Evolutionary conservation across 352 stramenopile genomes (phyloP), one percentile per base, ranked within the genome.

Genomic region (Nothophytophthora sp.): DNA sequence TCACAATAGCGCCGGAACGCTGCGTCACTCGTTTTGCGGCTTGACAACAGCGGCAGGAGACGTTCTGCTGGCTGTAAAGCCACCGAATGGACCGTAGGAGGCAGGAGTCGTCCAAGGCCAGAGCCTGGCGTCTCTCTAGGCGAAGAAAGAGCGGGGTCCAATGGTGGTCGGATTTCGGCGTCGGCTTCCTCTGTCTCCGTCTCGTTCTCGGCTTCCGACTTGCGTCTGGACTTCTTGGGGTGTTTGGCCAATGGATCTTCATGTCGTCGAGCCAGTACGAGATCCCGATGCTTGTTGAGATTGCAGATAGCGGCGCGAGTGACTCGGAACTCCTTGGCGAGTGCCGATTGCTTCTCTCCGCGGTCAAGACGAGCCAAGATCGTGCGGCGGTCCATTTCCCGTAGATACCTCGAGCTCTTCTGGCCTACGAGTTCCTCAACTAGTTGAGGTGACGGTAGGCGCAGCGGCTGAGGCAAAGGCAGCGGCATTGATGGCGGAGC

Each of bases 271-370:
- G 73, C 64, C 7, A 81, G 25, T 0, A 86, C 60, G 1, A 62
- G 46, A 6, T 69, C 51, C 15, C 67, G 70, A 15, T 84, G 66
- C 27, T 84, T 80, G 48, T 69, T 81, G 11, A 88, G 35, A 30
- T 88, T 84, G 47, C 63, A 86, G 39, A 88, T 84, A 6, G 76
- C 69, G 9, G 74, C 63, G 6, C 76, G 74, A 27, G 69, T 88
- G 29, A 83, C 76, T 15, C 60, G 60, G 44, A 74, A 86, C 22
- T 87, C 76, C 42, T 85, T 83, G 32, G 76, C 76, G 13, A 85
- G 61, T 20, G 63, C 52, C 27, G 63, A 69, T 33, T 85, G 71
- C 32, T 70, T 74, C 45, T 85, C 71, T 2, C 73, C 73, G 1
- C 53, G 41, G 5, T 67, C 66, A 11, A 81, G 56, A 6, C 73